Evolutionary conservation across 2,329 filamentous ascomycete species (phyloP), one percentile per base, ranked within the genome.

Genomic region (Orbilia ellipsospora): DNA sequence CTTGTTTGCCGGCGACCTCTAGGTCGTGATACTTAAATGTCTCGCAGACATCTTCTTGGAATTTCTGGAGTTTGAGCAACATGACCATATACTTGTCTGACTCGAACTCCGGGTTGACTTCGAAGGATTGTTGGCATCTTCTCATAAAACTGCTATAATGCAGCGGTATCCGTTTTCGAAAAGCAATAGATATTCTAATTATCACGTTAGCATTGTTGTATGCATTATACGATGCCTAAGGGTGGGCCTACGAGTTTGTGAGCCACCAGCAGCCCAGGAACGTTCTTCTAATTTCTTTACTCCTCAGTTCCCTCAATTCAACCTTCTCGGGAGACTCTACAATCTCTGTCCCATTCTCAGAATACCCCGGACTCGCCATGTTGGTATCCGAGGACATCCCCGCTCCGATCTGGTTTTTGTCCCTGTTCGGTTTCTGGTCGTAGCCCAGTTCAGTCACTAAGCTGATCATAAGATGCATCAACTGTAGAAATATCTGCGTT

Each of bases 381-480:
- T 31, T 65, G n/a, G 59, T 36, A n/a, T 73, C 51, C 20, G 18
- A 1, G 12, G 13, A n/a, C 18, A 51, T 20, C 4, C 45, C 57
- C 5, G 55, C 60, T 1, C 45, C 15, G 6, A 48, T 36, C 4
- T 18, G 20, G 20, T 28, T 57, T 31, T 68, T 54, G 40, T 78
- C 60, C 28, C 54, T 64, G 77, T 79, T 50, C 48, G 77, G 54
- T 54, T 74, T 31, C n/a, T 79, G 0, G 77, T 80, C 31, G 48
- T 62, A 64, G 12, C 80, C 80, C 12, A 83, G 77, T 42, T 82
- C 82, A 1, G 77, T 74, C 1, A 79, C 78, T 50, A 83, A 73
- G 45, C 80, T 81, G 16, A 80, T 81, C 2, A 81, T 80, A 42
- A 82, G 78, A 56, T 82, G 80, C 10, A 78, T 77, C 18, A 82